Evolutionary conservation across 2,329 filamentous ascomycete species (phyloP).

Genomic region (Pyrenophora graminea): DNA sequence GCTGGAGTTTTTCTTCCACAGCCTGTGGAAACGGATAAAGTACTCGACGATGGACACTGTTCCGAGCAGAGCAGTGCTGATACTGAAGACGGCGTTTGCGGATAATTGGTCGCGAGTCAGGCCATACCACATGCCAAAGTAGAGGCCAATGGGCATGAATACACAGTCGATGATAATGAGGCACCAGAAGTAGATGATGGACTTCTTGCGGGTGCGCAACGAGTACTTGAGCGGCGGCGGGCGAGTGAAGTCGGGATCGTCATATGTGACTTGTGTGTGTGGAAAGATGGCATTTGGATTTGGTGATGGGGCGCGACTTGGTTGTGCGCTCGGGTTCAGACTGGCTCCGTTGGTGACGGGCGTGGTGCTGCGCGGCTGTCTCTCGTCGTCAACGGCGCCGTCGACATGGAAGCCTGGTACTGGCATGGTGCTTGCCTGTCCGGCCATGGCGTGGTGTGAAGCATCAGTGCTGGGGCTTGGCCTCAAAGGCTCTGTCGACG

Average conservation of each 20-base stretch:
- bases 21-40: constrained; percentile 53
- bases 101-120: constrained; percentile 52
- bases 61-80: constrained; percentile 58
- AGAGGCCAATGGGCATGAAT: constrained; percentile 62
- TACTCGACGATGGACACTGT: constrained; percentile 61
- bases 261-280: constrained; percentile 48
- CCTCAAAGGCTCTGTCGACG: constrained; percentile 39
- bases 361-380: constrained; percentile 16
- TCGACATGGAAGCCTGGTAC: constrained; percentile 28
- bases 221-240: constrained; percentile 62
- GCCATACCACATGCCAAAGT: constrained; percentile 65
- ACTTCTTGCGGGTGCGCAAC: constrained; percentile 57
- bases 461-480: constrained; percentile 17
- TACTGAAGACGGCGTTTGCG: constrained; percentile 58
- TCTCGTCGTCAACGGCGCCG: constrained; percentile 22
- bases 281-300: constrained; percentile 43
- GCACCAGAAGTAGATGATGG: constrained; percentile 63
- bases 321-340: constrained; percentile 24
- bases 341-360: constrained; percentile 9
- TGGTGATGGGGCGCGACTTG: constrained; percentile 36
- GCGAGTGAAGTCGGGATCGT: constrained; percentile 46
- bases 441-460: constrained; percentile 15
- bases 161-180: constrained; percentile 64
- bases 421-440: constrained; percentile 18
- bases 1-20: constrained; percentile 58